Evolutionary conservation across 805 yeast genomes (phyloP), one percentile per base, ranked within the genome.

Genomic region (Yarrowia phangngaensis): DNA sequence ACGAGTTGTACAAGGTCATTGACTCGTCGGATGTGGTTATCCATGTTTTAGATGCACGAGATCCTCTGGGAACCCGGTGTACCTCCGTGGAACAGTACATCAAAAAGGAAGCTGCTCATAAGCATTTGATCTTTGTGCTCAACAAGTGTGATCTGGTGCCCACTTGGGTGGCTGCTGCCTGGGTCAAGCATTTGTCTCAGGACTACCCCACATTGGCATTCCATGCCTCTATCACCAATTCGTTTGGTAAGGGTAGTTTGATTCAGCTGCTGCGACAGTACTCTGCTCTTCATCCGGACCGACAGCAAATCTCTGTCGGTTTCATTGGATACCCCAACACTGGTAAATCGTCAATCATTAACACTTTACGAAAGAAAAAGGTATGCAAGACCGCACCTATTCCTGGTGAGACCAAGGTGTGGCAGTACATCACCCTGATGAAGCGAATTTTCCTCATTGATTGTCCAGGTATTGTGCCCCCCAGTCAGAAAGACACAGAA

Each of bases 401-500:
- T 60, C 98, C 98, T 22, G 98, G 98, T 65, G 98, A 90, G 65
- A 90, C 98, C 26, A 90, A 90, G 68, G 97, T 90, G 34, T 90
- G 98, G 98, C 98, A 90, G 72, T 90, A 90, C 70, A 89, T 90
- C 60, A 89, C 98, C 4, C 73, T 90, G 59, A 90, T 92, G 97
- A 90, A 90, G 73, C 78, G 90, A 56, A 90, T 90, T 46, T 90
- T 89, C 68, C 71, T 90, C 60, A 92, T 90, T 60, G 98, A 90
- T 69, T 92, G 98, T 73, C 98, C 98, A 2, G 98, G 98, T 69
- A 90, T 90, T 62, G 98, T 90, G 15, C 98, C 98, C 8, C 98
- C 98, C 20, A 84, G 94, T 13, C 64, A 80, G 20, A 87, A 81
- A 60, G 98, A 92, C 64, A 68, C 90, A 1, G 95, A 87, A 64